Evolutionary conservation across 805 yeast genomes (phyloP).

Genomic region (Babjeviella inositovora): DNA sequence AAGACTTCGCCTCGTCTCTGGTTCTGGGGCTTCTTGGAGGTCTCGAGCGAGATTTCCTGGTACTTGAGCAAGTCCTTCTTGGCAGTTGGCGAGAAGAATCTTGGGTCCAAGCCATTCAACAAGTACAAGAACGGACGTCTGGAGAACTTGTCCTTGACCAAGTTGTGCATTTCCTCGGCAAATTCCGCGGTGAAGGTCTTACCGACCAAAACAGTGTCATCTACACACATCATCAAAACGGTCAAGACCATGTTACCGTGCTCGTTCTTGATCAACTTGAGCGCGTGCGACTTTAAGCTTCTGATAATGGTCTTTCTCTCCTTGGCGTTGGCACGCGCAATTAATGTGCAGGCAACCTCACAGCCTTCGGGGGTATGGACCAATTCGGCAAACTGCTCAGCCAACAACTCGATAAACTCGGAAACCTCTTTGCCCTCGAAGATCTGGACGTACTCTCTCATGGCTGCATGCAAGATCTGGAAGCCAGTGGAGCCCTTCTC

Average conservation of each 20-base stretch:
- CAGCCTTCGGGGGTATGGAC: conserved; percentile 93
- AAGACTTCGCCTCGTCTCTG: conserved; percentile 61
- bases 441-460: conserved; percentile 73
- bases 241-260: conserved; percentile 72
- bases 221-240: conserved; percentile 72
- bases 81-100: conserved; percentile 63
- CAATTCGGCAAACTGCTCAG: conserved; percentile 85
- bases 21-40: conserved; percentile 76
- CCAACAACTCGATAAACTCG: conserved; percentile 68
- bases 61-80: conserved; percentile 45
- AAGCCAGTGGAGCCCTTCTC: conserved; percentile 95
- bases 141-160: conserved; percentile 58
- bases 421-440: conserved; percentile 55
- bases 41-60: conserved; percentile 41
- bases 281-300: conserved; percentile 61
- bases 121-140: conserved; percentile 82
- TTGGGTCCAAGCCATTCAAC: conserved; percentile 62
- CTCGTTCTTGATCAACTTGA: conserved; percentile 66
- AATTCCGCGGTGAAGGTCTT: conserved; percentile 57
- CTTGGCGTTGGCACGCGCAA: conserved; percentile 79
- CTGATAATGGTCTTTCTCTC: conserved; percentile 73
- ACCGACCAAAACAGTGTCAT: conserved; percentile 75
- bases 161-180: conserved; percentile 30
- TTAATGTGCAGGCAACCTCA: conserved; percentile 71
- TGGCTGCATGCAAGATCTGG: conserved; percentile 90